Evolutionary conservation across 2,329 filamentous ascomycete genomes (phyloP).

Genomic region (Sclerotinia minor): DNA sequence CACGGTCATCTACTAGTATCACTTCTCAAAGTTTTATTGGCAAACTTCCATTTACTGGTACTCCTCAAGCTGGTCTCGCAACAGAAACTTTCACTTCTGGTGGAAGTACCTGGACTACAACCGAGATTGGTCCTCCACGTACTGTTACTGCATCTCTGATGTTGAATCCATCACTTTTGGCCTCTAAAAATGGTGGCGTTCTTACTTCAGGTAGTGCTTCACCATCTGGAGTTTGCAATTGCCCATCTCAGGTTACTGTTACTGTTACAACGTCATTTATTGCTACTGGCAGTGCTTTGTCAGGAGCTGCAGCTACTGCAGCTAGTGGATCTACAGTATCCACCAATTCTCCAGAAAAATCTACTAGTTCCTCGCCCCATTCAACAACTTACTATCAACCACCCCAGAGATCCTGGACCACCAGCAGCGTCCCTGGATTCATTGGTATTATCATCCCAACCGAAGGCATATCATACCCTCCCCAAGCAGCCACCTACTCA

Average conservation of each 20-base stretch:
- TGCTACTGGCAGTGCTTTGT: neutral
- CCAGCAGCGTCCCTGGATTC: neutral
- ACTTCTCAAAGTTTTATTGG: slow-evolving; percentile 20
- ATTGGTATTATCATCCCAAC: slow-evolving; percentile 7
- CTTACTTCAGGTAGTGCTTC: neutral
- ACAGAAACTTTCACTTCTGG: slow-evolving; percentile 20
- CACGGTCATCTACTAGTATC: neutral
- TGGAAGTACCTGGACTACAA: slow-evolving; percentile 18
- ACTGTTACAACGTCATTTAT: slow-evolving; percentile 17
- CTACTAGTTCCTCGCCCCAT: neutral
- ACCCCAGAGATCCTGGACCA: neutral
- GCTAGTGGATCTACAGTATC: neutral
- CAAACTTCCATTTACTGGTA: neutral
- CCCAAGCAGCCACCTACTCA: neutral
- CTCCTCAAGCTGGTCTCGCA: neutral
- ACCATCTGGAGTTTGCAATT: slow-evolving; percentile 1
- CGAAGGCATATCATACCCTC: neutral
- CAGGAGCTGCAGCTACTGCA: neutral
- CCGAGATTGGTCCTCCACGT: slow-evolving; percentile 12
- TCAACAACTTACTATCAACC: neutral
- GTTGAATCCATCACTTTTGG: slow-evolving; percentile 5
- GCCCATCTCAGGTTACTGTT: neutral
- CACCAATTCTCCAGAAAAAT: no score
- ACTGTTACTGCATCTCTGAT: slow-evolving; percentile 19
- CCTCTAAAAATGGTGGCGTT: neutral